Base-by-base conservation (phyloP, 1,284 basidiomycete species). In the Malassezia slooffiae region DNA sequence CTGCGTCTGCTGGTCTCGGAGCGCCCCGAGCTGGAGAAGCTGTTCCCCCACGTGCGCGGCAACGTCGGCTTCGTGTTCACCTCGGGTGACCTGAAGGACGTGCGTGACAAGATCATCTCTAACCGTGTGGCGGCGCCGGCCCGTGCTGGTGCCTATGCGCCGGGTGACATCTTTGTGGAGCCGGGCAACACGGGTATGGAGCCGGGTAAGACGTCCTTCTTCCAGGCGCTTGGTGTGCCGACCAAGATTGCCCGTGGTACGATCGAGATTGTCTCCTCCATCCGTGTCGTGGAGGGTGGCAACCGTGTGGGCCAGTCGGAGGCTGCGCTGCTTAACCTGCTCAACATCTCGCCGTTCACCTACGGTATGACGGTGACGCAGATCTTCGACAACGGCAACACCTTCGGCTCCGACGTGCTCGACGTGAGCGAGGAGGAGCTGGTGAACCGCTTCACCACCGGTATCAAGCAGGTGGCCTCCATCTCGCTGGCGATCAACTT, bases 41-140 rank as follows among this genome's bases (percentile, higher is more conserved):
- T 99, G 72, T 81, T 97, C 55, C 91, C 90, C 57, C 80, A 85
- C 77, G 78, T 99, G 76, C 85, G 78, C 73, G 90, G 89, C 62
- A 99, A 99, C 81, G 85, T 99, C 63, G 91, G 91, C 52, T 99
- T 97, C 77, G 91, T 99, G 72, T 99, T 97, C 80, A 95, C 93
- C 64, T 74, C 77, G 34, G 75, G 74, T 40, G 93, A 99, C 70
- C 80, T 97, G 70, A 91, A 95, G 77, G 90, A 96, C 44, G 70
- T 97, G 60, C 87, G 91, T 60, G 82, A 87, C 51, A 74, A 84
- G 71, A 93, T 97, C 73, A 72, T 86, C 60, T 79, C 85, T 72
- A 97, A 97, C 84, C 89, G 89, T 76, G 90, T 99, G 57, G 87
- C 87, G 54, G 91, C 91, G 38, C 91, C 91, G 48, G 91, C 91